A percentile compares a stretch with the other conserved stretches of the same genome.
Evolutionary conservation across 164 flowering plant genomes (phyloP).

Genomic region (Nelumbo lutea): DNA sequence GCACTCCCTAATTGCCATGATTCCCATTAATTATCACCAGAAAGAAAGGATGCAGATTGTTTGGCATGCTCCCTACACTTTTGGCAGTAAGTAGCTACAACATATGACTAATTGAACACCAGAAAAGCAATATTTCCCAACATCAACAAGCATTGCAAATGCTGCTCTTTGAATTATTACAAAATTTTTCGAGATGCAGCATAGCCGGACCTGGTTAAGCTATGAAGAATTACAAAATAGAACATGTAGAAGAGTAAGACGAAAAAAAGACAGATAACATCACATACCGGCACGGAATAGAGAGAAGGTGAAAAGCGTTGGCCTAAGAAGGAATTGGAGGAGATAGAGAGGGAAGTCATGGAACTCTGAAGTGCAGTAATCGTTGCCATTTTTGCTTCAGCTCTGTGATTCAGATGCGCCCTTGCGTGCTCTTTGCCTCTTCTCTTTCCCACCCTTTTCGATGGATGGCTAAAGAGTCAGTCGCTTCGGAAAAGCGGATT

Average conservation of each 20-base stretch:
- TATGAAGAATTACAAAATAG: neutral
- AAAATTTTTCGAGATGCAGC: no score
- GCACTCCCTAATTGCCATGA: no score
- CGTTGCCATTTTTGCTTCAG: slow-evolving; percentile 41
- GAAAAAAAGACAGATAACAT: neutral
- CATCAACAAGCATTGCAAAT: no score
- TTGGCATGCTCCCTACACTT: no score
- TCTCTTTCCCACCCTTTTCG: neutral
- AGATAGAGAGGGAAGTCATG: slow-evolving; percentile 64
- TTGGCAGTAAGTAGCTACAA: no score
- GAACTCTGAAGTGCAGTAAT: slow-evolving; percentile 83
- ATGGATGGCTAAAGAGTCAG: neutral
- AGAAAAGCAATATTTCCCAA: no score
- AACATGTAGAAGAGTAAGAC: neutral
- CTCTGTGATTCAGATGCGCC: neutral
- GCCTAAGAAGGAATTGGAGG: slow-evolving; percentile 74
- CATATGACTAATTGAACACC: no score
- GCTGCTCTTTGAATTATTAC: no score
- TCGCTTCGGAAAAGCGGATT: neutral
- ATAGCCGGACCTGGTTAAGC: no score
- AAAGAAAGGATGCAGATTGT: no score
- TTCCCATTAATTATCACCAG: no score
- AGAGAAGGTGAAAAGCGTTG: slow-evolving; percentile 52
- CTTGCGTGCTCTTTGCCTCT: slow-evolving; percentile 6
- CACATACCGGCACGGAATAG: slow-evolving; percentile 32